Evolutionary conservation across 2,329 filamentous ascomycete species (phyloP).

Genomic region (Dendrostoma leiphaemia): DNA sequence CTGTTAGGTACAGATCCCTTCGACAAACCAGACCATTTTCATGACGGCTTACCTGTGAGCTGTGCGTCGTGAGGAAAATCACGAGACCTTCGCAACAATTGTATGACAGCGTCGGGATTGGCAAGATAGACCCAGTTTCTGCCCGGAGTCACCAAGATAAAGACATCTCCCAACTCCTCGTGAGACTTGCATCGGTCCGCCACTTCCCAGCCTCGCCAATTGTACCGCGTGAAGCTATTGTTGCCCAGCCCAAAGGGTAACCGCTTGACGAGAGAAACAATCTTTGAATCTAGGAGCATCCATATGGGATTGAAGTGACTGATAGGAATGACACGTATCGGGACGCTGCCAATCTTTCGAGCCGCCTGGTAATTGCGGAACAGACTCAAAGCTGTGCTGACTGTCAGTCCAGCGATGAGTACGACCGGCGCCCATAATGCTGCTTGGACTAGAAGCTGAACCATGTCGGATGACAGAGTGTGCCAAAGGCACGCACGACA

Average conservation of each 20-base stretch:
- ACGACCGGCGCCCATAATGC: no score
- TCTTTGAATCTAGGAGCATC: conserved; percentile 26
- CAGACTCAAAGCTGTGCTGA: no score
- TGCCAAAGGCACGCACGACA: no score
- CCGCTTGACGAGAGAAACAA: conserved; percentile 22
- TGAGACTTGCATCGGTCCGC: conserved; percentile 23
- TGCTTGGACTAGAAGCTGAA: no score
- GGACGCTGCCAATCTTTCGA: conserved; percentile 28
- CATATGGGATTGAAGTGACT: conserved; percentile 30
- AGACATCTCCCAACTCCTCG: conserved; percentile 4
- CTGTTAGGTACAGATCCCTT: neutral
- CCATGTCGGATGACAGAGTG: no score
- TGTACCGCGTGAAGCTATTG: conserved; percentile 31
- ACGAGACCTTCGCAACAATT: neutral
- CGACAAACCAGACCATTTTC: no score
- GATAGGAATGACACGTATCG: conserved; percentile 31
- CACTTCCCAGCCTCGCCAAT: conserved; percentile 29
- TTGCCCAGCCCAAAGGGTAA: conserved; percentile 24
- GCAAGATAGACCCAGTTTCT: neutral
- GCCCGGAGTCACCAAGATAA: neutral
- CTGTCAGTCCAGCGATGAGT: no score
- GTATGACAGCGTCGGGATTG: neutral
- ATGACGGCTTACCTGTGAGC: conserved; percentile 8
- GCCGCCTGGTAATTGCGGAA: conserved; percentile 21
- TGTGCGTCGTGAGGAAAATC: conserved; percentile 1